Evolutionary conservation across 345 rosid species (phyloP).

Genomic region (Euphorbia tirucalli): DNA sequence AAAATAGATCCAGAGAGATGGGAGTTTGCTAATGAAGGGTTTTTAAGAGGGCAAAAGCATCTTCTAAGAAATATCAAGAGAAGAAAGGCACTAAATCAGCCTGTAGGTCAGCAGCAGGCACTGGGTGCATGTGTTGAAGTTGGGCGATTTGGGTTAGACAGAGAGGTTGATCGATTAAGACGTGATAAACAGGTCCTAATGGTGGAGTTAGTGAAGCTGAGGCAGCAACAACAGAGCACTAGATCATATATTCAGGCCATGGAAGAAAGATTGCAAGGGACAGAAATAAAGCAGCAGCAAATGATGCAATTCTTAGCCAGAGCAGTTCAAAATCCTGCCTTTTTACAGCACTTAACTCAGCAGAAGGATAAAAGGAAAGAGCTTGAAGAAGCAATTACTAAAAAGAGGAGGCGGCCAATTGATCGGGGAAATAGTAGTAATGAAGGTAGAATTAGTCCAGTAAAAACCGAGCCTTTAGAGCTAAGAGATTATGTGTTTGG

Average conservation of each 20-base stretch:
- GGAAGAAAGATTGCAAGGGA: conserved; percentile 63
- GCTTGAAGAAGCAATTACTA: conserved; percentile 48
- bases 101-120: conserved; percentile 32
- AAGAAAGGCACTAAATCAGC: conserved; percentile 46
- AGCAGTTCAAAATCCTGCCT: conserved; percentile 63
- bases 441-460: conserved; percentile 8
- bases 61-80: conserved; percentile 74
- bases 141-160: conserved; percentile 45
- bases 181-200: conserved; percentile 59
- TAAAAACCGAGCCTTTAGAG: conserved; percentile 56
- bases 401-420: conserved; percentile 48
- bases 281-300: conserved; percentile 78
- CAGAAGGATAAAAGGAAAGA: conserved; percentile 48
- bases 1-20: conserved; percentile 79
- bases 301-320: conserved; percentile 83
- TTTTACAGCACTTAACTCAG: conserved; percentile 54
- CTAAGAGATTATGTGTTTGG: conserved; percentile 30
- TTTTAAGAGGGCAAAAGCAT: conserved; percentile 64
- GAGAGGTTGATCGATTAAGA: conserved; percentile 46
- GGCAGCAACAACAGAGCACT: conserved; percentile 67
- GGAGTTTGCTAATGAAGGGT: conserved; percentile 86
- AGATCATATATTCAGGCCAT: conserved; percentile 52
- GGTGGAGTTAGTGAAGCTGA: conserved; percentile 63
- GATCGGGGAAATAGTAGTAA: conserved; percentile 21
- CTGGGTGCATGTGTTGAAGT: conserved; percentile 53